Percentiles rank a stretch among this genome's conserved stretches.
Evolutionary conservation across 2,329 filamentous ascomycete genomes (phyloP).

Genomic region (Stemphylium lycopersici): DNA sequence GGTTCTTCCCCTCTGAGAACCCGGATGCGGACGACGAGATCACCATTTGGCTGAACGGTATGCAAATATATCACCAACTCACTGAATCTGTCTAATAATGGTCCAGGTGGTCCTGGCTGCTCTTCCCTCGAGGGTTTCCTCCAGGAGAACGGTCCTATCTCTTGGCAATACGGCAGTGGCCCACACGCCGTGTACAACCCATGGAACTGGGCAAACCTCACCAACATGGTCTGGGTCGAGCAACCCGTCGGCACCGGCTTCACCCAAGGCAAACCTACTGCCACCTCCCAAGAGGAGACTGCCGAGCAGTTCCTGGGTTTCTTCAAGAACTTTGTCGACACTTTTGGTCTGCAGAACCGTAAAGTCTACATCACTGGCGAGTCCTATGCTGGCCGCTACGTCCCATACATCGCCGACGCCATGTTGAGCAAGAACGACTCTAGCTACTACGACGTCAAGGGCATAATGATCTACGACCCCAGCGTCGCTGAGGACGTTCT

Average conservation of each 20-base stretch:
- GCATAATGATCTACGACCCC: conserved; percentile 76
- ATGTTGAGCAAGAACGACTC: conserved; percentile 73
- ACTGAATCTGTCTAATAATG: neutral
- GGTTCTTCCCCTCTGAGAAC: conserved; percentile 62
- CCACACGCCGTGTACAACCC: conserved; percentile 51
- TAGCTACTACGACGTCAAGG: conserved; percentile 70
- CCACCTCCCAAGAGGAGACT: conserved; percentile 69
- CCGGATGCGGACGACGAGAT: conserved; percentile 56
- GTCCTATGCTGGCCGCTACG: conserved; percentile 68
- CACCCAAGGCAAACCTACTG: conserved; percentile 67
- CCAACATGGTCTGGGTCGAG: conserved; percentile 79
- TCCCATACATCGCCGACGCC: conserved; percentile 74
- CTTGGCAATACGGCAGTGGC: conserved; percentile 53
- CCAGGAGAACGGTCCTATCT: conserved; percentile 56
- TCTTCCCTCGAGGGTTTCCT: conserved; percentile 56
- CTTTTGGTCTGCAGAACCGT: conserved; percentile 68
- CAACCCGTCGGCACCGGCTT: conserved; percentile 73
- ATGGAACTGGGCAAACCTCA: conserved; percentile 59
- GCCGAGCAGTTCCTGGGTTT: conserved; percentile 77
- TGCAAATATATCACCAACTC: neutral
- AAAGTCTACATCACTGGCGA: conserved; percentile 78
- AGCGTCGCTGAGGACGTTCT: conserved; percentile 62
- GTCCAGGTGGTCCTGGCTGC: conserved; percentile 51
- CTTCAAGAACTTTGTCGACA: conserved; percentile 77
- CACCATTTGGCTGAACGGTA: conserved; percentile 54